phyloP scores from a whole-genome alignment of 495 filamentous ascomycete species.

The Niebla homalea region DNA sequence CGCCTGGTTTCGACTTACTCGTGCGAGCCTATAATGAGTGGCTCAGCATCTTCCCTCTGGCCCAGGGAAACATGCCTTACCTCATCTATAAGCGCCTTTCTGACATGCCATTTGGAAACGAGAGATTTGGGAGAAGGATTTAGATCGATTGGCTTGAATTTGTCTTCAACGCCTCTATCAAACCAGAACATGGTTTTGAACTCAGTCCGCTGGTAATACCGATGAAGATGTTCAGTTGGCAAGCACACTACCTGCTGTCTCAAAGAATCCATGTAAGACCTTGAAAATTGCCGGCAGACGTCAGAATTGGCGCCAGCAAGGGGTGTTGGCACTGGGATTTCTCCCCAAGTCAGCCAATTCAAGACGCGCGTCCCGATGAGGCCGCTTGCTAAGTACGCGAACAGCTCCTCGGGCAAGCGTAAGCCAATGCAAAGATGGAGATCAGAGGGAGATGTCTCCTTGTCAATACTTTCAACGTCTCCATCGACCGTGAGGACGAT shows the following conservation, averaged over 20 bases:
- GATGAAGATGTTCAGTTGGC: constrained; percentile 61
- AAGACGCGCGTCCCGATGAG: constrained; percentile 67
- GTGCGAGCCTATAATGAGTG: neutral
- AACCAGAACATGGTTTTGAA: constrained; percentile 78
- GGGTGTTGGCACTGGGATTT: constrained; percentile 61
- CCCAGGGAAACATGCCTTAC: neutral
- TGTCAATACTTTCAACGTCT: constrained; percentile 56
- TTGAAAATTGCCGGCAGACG: constrained; percentile 69
- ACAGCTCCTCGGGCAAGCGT: constrained; percentile 81
- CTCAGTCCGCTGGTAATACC: constrained; percentile 64
- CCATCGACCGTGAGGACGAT: constrained; percentile 65
- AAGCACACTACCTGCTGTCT: constrained; percentile 63
- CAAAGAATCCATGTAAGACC: constrained; percentile 53
- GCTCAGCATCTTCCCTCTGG: neutral
- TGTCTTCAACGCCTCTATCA: constrained; percentile 49
- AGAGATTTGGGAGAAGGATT: constrained; percentile 44
- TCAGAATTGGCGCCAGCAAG: constrained; percentile 67
- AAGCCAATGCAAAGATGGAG: constrained; percentile 80
- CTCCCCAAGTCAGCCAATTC: constrained; percentile 64
- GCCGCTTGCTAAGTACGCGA: constrained; percentile 77
- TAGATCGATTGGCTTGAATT: constrained; percentile 51
- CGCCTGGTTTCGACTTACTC: constrained; percentile 16
- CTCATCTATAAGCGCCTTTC: constrained; percentile 23
- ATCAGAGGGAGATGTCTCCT: constrained; percentile 58
- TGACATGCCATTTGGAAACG: constrained; percentile 64